Evolutionary conservation across 352 stramenopile genomes (phyloP), one percentile per base, ranked within the genome.

Genomic region (Globisporangium canariense): DNA sequence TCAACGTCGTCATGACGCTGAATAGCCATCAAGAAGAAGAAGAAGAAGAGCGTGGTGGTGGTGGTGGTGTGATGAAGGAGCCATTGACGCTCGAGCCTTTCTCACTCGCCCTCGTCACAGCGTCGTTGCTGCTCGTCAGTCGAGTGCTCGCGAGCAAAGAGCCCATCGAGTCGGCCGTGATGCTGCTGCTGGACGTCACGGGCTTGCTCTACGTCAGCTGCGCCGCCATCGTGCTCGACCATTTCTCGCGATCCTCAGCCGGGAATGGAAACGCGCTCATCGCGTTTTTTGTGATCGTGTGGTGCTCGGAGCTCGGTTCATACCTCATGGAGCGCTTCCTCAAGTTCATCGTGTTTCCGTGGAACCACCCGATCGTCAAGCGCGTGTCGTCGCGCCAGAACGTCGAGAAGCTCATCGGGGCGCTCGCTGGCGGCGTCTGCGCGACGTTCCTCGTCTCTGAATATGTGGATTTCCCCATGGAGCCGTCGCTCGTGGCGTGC

Each of bases 91-190:
- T 88, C 22, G 76, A 90, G 66, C 78, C 81, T 13, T 87, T 86
- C 65, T 79, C 76, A 20, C 59, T 90, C 51, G 54, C 86, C 50
- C 49, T 88, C 14, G 59, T 83, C 0, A 69, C 59, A 34, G 71
- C 75, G 11, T 66, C 69, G 32, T 50, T 90, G 45, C 61, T 88
- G 49, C 57, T 90, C 25, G 74, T 88, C 46, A 64, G 58, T 1
- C 76, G 78, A 4, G 75, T 79, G 2, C 36, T 90, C 18, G 81
- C 75, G 2, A 86, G 81, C 52, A 86, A 90, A 62, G 81, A 90
- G 36, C 58, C 77, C 0, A 83, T 88, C 70, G 81, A 90, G 65
- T 88, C 77, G 18, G 62, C 75, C 0, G 75, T 87, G 10, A 78
- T 84, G 68, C 76, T 76, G 47, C 69, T 87, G 10, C 63, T 90